Percentiles rank a stretch among this genome's conserved stretches.
These are phyloP conservation scores for Mucor indicus DNA, from an alignment of 371 early-diverging fungal species.

Conservation along the genomic window DNA sequence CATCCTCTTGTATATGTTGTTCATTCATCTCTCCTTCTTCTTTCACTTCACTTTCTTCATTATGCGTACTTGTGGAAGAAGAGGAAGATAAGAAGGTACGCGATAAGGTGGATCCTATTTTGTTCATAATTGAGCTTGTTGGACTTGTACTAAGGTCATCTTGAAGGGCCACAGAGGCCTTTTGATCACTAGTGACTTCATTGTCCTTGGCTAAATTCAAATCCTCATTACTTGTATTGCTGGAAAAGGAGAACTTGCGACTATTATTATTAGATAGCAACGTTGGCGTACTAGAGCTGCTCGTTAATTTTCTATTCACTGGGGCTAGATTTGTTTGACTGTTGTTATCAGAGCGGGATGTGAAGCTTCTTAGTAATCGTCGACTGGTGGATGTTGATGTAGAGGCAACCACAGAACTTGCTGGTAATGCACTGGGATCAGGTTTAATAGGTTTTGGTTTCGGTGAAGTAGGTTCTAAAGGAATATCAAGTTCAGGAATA, in stretches of 20 bases:
- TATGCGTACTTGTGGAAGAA: neutral
- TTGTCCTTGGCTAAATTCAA: conserved; percentile 1
- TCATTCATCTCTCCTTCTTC: conserved; percentile 10
- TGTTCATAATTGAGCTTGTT: conserved; percentile 19
- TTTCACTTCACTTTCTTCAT: conserved; percentile 4
- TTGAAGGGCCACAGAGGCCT: neutral
- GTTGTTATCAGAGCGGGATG: conserved; percentile 19
- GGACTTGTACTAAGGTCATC: conserved; percentile 13
- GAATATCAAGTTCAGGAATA: conserved; percentile 42
- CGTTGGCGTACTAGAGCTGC: conserved; percentile 8
- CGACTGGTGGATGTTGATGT: conserved; percentile 5
- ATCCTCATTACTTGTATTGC: conserved; percentile 8
- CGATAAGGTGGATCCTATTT: conserved; percentile 30
- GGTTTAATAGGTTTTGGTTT: conserved; percentile 40
- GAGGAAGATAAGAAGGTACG: conserved; percentile 30
- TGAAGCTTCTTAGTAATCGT: conserved; percentile 38
- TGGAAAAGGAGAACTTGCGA: conserved; percentile 2
- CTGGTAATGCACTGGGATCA: conserved; percentile 27
- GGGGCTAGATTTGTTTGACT: neutral
- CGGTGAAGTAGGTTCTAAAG: conserved; percentile 24
- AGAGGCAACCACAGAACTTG: conserved; percentile 21
- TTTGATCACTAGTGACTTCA: conserved; percentile 6
- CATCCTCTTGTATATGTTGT: conserved; percentile 17
- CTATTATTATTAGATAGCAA: no score
- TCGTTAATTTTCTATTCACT: neutral